These are phyloP conservation scores for Neopestalotiopsis rosae DNA, from an alignment of 2,329 filamentous ascomycete species.

Conservation along the genomic window DNA sequence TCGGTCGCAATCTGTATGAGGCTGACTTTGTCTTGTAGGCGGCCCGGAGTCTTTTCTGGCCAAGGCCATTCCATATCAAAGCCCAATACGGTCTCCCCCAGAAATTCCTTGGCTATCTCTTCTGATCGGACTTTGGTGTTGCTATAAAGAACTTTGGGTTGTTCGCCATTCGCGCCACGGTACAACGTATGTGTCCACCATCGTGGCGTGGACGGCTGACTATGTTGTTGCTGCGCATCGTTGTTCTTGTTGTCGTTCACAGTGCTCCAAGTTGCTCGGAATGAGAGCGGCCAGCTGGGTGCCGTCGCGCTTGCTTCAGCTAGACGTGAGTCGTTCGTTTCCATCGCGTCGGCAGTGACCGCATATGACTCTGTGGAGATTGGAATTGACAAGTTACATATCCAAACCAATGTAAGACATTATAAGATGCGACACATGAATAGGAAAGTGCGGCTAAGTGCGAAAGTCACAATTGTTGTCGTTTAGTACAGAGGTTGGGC, in stretches of 20 bases:
- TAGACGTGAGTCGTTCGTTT: not conserved
- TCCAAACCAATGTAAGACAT: too few species aligned
- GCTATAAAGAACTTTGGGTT: slow-evolving; percentile 25
- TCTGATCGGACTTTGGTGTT: slow-evolving; percentile 26
- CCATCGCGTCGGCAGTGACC: not conserved
- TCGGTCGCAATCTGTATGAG: slow-evolving; percentile 34
- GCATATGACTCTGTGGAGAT: not conserved
- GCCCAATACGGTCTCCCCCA: slow-evolving; percentile 29
- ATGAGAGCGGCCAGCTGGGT: not conserved
- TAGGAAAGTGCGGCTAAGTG: too few species aligned
- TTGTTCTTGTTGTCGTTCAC: not conserved
- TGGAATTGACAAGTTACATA: too few species aligned
- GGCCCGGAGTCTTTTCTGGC: slow-evolving; percentile 14
- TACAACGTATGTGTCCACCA: slow-evolving; percentile 19
- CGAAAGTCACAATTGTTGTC: too few species aligned
- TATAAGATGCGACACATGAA: too few species aligned
- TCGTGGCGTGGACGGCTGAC: not conserved
- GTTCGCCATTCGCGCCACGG: slow-evolving; percentile 21
- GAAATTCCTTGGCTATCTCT: slow-evolving; percentile 27
- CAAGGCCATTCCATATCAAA: slow-evolving; percentile 36
- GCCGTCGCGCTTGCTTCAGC: not conserved
- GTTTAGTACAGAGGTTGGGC: too few species aligned
- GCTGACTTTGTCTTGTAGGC: slow-evolving; percentile 28
- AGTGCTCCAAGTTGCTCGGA: not conserved
- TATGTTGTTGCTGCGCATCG: not conserved